These are phyloP conservation scores for Colletotrichum echinochloae DNA, from an alignment of 2,329 filamentous ascomycete species.

Conservation along the genomic window DNA sequence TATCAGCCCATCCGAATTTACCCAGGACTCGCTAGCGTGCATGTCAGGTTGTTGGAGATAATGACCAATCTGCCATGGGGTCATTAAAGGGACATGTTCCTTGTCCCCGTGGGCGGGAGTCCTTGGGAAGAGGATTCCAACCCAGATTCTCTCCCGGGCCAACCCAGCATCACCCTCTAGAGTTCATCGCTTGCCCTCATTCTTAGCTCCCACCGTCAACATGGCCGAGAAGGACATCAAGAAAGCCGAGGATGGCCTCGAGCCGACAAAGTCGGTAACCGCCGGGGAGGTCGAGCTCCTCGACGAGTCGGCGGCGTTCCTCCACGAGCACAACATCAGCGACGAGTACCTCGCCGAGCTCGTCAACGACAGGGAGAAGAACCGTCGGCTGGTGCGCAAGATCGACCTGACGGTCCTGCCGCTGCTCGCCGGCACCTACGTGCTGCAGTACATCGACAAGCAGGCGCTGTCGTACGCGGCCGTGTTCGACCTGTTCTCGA, in stretches of 20 bases:
- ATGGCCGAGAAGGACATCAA: constrained; percentile 35
- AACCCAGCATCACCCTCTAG: neutral
- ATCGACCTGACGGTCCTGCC: constrained; percentile 65
- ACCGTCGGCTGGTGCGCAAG: constrained; percentile 53
- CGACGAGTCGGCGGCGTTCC: constrained; percentile 62
- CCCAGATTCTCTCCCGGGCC: neutral
- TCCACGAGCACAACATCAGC: constrained; percentile 60
- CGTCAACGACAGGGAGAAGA: constrained; percentile 54
- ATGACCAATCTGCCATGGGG: constrained; percentile 23
- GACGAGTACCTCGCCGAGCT: constrained; percentile 56
- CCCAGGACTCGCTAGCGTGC: constrained; percentile 28
- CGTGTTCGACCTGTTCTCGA: constrained; percentile 65
- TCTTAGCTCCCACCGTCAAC: neutral
- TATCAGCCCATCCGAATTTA: constrained; percentile 16
- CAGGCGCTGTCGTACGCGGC: constrained; percentile 65
- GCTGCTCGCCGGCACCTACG: constrained; percentile 61
- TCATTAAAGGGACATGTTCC: constrained; percentile 27
- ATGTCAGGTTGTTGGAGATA: constrained; percentile 20
- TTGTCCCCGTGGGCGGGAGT: neutral
- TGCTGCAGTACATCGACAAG: constrained; percentile 69
- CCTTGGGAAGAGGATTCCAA: neutral
- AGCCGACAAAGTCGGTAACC: constrained; percentile 37
- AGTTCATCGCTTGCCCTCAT: neutral
- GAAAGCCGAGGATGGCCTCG: constrained; percentile 32
- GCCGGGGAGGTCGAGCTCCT: constrained; percentile 48